These are phyloP conservation scores for Cynanchum wilfordii DNA, from an alignment of 257 asterid genomes.

Conservation along the genomic window DNA sequence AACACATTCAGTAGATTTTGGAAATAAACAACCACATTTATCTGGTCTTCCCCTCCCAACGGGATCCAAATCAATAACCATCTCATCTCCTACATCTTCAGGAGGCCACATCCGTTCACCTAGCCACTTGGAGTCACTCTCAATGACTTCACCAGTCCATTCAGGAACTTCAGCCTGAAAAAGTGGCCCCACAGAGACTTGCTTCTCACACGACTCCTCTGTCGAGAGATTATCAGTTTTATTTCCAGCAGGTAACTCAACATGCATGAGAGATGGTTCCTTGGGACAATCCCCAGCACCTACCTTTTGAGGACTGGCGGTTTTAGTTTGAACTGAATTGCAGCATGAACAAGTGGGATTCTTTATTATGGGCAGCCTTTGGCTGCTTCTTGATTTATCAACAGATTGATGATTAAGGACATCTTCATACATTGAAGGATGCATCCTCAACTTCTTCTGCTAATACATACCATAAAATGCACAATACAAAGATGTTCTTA, in stretches of 20 bases:
- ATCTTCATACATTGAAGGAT: constrained; percentile 65
- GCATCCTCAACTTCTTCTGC: constrained; percentile 58
- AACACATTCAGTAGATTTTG: constrained; percentile 51
- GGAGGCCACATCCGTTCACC: constrained; percentile 60
- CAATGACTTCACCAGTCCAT: constrained; percentile 46
- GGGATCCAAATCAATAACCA: constrained; percentile 21
- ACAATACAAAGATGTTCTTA: constrained; percentile 11
- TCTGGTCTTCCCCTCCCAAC: constrained; percentile 42
- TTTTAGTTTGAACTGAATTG: constrained; percentile 28
- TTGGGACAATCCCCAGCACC: constrained; percentile 21
- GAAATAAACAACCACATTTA: constrained; percentile 43
- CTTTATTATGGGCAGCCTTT: constrained; percentile 35
- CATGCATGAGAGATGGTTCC: constrained; percentile 17
- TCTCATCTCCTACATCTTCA: constrained; percentile 23
- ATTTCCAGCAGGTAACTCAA: constrained; percentile 17
- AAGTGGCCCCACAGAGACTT: constrained; percentile 41
- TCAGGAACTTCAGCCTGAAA: constrained; percentile 64
- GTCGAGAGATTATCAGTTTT: constrained; percentile 8
- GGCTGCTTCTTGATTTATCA: constrained; percentile 49
- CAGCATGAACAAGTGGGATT: constrained; percentile 37
- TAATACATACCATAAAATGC: constrained; percentile 17
- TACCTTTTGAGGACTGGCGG: constrained; percentile 22
- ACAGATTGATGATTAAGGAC: constrained; percentile 23
- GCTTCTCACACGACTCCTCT: constrained; percentile 23
- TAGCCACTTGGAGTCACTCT: constrained; percentile 76